These are phyloP conservation scores for Malus hybrid DNA, from an alignment of 331 rosid species.

Conservation along the genomic window DNA sequence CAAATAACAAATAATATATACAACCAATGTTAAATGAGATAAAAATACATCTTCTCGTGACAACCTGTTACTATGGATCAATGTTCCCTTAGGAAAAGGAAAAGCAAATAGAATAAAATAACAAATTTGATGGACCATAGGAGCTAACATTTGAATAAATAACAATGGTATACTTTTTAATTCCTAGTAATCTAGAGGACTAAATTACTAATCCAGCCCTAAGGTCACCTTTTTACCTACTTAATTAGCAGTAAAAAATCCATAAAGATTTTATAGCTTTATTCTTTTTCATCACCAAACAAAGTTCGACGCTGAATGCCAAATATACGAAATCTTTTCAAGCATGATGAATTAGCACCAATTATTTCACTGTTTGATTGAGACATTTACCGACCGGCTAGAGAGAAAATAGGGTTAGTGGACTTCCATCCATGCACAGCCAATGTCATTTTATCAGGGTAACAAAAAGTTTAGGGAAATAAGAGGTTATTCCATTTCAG, in stretches of 20 bases:
- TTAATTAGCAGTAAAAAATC: neutral
- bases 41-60: too few species aligned
- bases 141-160: too few species aligned
- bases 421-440: neutral
- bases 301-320: constrained; percentile 1
- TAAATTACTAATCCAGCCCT: neutral
- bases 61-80: too few species aligned
- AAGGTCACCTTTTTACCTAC: constrained; percentile 4
- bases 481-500: rapidly evolving
- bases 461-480: too few species aligned
- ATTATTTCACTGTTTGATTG: constrained; percentile 1
- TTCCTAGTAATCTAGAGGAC: too few species aligned
- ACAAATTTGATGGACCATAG: too few species aligned
- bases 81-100: too few species aligned
- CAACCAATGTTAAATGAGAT: too few species aligned
- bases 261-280: neutral
- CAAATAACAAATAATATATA: too few species aligned
- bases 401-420: neutral
- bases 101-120: too few species aligned
- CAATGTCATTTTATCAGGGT: neutral
- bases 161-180: too few species aligned
- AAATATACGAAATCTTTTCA: neutral
- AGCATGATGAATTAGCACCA: neutral
- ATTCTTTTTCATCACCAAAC: constrained; percentile 4
- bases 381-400: constrained; percentile 23